Percentiles rank a stretch among this genome's conserved stretches.
These are phyloP conservation scores for Suzukiozyma palmioleophila DNA, from an alignment of 1,139 yeast genomes.

Conservation along the genomic window DNA sequence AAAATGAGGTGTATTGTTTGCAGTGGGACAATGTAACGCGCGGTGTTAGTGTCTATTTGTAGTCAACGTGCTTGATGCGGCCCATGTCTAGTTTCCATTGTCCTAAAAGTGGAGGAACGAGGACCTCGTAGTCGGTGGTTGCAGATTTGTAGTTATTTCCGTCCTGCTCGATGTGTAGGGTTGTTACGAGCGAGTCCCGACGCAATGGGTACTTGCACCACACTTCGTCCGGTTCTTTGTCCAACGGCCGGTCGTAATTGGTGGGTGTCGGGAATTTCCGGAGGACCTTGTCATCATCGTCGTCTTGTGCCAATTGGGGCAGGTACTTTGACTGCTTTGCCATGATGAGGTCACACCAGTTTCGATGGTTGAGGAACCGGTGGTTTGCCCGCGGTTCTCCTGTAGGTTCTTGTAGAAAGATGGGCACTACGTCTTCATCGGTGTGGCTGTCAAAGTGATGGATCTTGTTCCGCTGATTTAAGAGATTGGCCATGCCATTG, in stretches of 20 bases:
- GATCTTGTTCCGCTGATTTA: conserved; percentile 58
- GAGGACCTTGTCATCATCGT: conserved; percentile 4
- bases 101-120: conserved; percentile 59
- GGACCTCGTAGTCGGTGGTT: conserved; percentile 62
- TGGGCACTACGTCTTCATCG: conserved; percentile 75
- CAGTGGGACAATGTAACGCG: no score
- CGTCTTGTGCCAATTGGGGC: conserved; percentile 11
- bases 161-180: conserved; percentile 69
- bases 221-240: conserved; percentile 13
- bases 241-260: conserved; percentile 6
- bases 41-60: no score
- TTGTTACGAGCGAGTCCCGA: conserved; percentile 58
- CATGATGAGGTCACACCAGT: conserved; percentile 55
- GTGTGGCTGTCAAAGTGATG: conserved; percentile 64
- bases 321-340: conserved; percentile 33
- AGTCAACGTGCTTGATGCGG: conserved; percentile 27
- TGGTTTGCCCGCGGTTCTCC: conserved; percentile 50
- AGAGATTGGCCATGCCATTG: conserved; percentile 68
- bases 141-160: conserved; percentile 43
- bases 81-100: conserved; percentile 28
- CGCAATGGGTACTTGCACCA: conserved; percentile 49
- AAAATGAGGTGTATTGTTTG: no score
- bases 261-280: conserved; percentile 29
- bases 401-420: conserved; percentile 61
- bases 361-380: conserved; percentile 71